Base-by-base conservation (phyloP, 352 stramenopile genomes). In the Elongisporangium undulatum region DNA sequence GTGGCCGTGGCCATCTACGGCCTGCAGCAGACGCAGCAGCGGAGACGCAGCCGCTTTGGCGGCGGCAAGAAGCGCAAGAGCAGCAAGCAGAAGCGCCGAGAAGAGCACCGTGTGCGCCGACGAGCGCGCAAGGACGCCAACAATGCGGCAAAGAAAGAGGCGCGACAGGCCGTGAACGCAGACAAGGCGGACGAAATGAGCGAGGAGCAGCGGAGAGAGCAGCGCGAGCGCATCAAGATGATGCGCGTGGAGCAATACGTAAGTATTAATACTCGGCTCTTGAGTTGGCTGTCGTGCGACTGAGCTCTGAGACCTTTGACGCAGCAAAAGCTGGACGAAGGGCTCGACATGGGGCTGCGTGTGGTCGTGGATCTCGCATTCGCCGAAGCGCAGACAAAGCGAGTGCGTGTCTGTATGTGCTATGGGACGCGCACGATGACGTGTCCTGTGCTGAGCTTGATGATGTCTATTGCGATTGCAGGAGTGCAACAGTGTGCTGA, bases 401-500 rank as follows among this genome's bases (percentile, higher is more conserved):
- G 80, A 34, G 84, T 93, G 69, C 51, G 54, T 66, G 2, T 3
- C n/a, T 22, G 8, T 57, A 17, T 13, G 20, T 20, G 19, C 5
- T 26, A 15, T 45, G 34, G 23, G 53, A 16, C 41, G 13, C 4
- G 26, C 15, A 26, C 67, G 23, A 39, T 5, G 9, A 9, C 17
- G 21, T 24, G 8, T 4, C 23, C 23, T 58, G 15, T 4, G 2
- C 20, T 39, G 3, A 41, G 13, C 49, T 26, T 13, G 23, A 2
- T 26, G 23, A 5, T 26, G 5, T 5, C 10, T 53, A n/a, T 3
- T 23, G 20, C 8, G 10, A 24, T 8, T 24, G 20, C 52, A 91
- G 84, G 85, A 94, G 53, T 73, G 71, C 41, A 66, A 94, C 56
- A 94, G 85, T 58, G 68, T 94, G 49, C 74, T 94, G 12, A 94